Conservation (phyloP, 2,329 filamentous ascomycete species). For the Cladophialophora chaetospira region DNA sequence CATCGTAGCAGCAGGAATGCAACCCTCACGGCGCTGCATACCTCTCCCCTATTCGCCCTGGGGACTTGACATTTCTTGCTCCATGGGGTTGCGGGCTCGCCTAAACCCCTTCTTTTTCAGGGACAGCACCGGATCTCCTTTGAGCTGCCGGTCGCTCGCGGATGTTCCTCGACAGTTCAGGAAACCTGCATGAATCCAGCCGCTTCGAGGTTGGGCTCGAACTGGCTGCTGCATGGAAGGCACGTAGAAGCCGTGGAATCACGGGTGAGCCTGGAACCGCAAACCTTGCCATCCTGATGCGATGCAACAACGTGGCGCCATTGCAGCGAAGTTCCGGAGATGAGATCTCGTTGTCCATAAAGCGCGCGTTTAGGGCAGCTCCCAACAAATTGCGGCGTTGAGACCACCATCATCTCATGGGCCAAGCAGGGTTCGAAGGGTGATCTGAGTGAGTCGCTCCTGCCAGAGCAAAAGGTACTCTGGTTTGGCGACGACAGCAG, state of each 20-base stretch:
- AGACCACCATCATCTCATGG: too few relatives aligned
- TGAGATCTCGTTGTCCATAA: not conserved
- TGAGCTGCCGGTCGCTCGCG: not conserved
- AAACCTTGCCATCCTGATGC: not conserved
- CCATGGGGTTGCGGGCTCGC: not conserved
- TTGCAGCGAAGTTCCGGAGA: not conserved
- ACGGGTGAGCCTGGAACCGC: not conserved
- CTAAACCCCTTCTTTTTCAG: not conserved
- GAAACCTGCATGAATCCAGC: not conserved
- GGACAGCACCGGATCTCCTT: not conserved
- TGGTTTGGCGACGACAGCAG: too few relatives aligned
- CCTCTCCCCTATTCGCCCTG: not conserved
- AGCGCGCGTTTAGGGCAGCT: not conserved
- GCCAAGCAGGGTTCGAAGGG: too few relatives aligned
- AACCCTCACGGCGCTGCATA: not conserved
- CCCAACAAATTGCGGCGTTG: not conserved
- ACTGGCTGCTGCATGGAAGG: constrained; percentile 1
- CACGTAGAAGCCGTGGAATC: not conserved
- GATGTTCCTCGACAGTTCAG: not conserved
- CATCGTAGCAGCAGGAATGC: not conserved
- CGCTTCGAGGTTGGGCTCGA: not conserved
- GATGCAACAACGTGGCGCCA: not conserved
- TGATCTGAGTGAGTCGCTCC: too few relatives aligned
- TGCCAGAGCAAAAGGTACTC: too few relatives aligned
- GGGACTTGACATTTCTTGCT: not conserved